A percentile compares a stretch with the other conserved stretches of the same genome.
Conservation (phyloP, 306 rosid genomes). For the Erythrophleum fordii region DNA sequence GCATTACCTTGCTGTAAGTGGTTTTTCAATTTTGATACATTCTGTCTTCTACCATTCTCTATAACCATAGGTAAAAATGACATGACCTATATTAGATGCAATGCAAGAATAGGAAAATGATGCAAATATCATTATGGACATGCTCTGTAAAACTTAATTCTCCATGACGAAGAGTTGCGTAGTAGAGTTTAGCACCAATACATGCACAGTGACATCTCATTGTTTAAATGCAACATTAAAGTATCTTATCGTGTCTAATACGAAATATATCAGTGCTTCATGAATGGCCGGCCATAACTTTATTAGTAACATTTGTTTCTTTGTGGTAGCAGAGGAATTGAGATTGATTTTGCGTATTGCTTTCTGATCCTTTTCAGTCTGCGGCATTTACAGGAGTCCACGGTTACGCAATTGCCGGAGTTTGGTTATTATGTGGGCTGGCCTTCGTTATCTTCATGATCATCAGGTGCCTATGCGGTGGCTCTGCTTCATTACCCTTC, state of each 20-base stretch:
- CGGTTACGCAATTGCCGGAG: slow-evolving; percentile 64
- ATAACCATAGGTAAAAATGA: no score
- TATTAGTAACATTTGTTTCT: no score
- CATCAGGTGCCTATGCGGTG: slow-evolving; percentile 42
- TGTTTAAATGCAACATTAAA: no score
- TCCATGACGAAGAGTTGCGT: no score
- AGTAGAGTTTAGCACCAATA: no score
- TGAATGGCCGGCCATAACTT: no score
- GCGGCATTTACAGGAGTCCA: slow-evolving; percentile 89
- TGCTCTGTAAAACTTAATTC: neutral
- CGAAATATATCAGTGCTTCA: no score
- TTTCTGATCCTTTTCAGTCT: slow-evolving; percentile 83
- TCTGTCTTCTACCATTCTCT: neutral
- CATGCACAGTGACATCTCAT: neutral
- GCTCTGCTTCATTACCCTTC: slow-evolving; percentile 43
- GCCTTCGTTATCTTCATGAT: slow-evolving; percentile 51
- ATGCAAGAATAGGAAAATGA: neutral
- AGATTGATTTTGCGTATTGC: slow-evolving; percentile 46
- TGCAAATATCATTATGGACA: neutral
- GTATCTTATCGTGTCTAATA: no score
- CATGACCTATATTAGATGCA: neutral
- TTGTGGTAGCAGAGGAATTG: neutral
- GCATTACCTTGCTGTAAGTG: slow-evolving; percentile 76
- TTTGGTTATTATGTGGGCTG: slow-evolving; percentile 71
- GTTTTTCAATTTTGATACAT: neutral